Base-by-base conservation (phyloP, 2,329 filamentous ascomycete genomes). In the Pestalotiopsis sp. region DNA sequence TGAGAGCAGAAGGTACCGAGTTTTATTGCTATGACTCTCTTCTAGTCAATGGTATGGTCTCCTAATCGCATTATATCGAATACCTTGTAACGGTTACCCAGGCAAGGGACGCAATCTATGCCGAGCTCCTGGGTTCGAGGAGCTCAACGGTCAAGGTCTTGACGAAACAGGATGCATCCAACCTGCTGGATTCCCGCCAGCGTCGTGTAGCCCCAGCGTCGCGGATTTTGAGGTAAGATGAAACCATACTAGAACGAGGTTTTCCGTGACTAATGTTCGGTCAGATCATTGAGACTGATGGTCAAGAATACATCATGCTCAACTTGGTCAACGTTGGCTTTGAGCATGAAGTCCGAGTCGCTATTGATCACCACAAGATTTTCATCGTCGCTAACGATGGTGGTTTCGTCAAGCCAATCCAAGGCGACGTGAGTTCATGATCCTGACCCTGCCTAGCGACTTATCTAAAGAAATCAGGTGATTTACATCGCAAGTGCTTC, bases 51-150 rank as follows among this genome's bases (percentile, higher is more conserved):
- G 71, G 73, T 72, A 14, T 20, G 72, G n/a, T 11, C n/a, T n/a
- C n/a, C 11, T 23, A 2, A n/a, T 52, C 45, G 20, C 17, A n/a
- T 17, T 13, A 4, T 5, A 23, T 23, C 20, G 20, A 23, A 23
- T 23, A 23, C 20, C 20, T 23, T 23, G 20, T 23, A 23, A 52
- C 6, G 2, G 3, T 12, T 3, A 23, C 7, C 4, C 1, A 59
- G 73, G 73, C 13, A 75, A 75, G 65, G 73, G 73, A 6, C 71
- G 73, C 11, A 71, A 73, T 6, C 72, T 73, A 14, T 74, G 73
- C 12, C 72, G 69, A 3, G 68, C 69, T 23, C 63, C 59, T 6
- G 70, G 67, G 17, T 71, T 66, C 49, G 64, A 64, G 7, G 62
- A 60, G 2, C 61, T 73, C 13, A 69, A 71, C n/a, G 70, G 68